Conservation (phyloP, 2,329 filamentous ascomycete species). For the Apiospora sp. region DNA sequence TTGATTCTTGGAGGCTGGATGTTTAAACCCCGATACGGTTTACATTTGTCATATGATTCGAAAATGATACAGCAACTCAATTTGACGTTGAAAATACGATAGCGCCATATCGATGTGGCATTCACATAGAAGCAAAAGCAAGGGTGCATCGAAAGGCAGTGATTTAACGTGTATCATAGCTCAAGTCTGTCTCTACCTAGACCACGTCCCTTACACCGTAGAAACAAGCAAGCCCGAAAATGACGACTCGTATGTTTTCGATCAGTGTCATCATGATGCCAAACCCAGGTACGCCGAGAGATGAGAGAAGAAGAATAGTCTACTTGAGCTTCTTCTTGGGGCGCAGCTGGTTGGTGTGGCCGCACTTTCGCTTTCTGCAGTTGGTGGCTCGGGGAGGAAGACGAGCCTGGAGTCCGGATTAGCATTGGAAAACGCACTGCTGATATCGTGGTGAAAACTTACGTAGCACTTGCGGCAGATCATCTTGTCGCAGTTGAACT, state of each 20-base stretch:
- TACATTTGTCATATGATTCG: background rate
- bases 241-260: constrained; percentile 27
- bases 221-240: constrained; percentile 22
- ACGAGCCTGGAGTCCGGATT: constrained; percentile 64
- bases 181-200: constrained; percentile 30
- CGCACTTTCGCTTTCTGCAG: constrained; percentile 99
- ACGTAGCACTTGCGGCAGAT: constrained; percentile 99
- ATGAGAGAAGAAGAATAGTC: constrained; percentile 54
- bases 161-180: constrained; percentile 29
- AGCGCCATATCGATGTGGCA: background rate
- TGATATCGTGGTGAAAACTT: constrained; percentile 52
- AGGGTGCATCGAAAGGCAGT: constrained; percentile 19
- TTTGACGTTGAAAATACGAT: background rate
- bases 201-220: constrained; percentile 23
- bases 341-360: constrained; percentile 99
- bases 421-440: constrained; percentile 27
- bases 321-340: constrained; percentile 99
- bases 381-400: constrained; percentile 98
- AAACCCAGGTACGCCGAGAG: constrained; percentile 48
- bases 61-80: too few relatives aligned
- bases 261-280: constrained; percentile 39
- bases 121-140: background rate
- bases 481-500: constrained; percentile 99
- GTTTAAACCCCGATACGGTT: background rate
- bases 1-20: background rate